Evolutionary conservation across 1,284 basidiomycete species (phyloP).

Genomic region (Gymnopus androsaceus): DNA sequence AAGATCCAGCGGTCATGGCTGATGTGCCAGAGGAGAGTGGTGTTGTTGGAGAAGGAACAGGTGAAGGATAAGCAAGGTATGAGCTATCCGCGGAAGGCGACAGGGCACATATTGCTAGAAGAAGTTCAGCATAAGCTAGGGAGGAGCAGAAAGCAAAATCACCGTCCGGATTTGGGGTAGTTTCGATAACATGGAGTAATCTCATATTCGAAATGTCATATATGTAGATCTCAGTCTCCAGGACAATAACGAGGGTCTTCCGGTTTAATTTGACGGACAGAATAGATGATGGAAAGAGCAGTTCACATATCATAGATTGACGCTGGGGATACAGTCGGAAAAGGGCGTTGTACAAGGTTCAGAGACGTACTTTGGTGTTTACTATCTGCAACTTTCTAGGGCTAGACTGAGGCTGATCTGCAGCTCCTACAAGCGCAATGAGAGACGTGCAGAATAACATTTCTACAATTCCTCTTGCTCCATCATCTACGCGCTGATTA

Average conservation of each 20-base stretch:
- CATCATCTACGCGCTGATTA: conserved; percentile 63
- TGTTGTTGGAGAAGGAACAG: conserved; percentile 81
- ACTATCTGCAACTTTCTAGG: conserved; percentile 95
- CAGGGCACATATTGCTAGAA: conserved; percentile 89
- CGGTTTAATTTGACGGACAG: conserved; percentile 96
- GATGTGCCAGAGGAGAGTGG: conserved; percentile 47
- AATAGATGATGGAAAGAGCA: conserved; percentile 95
- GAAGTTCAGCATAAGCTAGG: conserved; percentile 1
- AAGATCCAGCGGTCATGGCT: conserved; percentile 34
- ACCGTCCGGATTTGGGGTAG: conserved; percentile 94
- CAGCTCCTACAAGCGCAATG: conserved; percentile 93
- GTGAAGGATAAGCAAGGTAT: conserved; percentile 94
- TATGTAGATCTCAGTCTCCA: conserved; percentile 96
- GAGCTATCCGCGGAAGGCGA: conserved; percentile 95
- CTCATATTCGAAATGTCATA: conserved; percentile 99
- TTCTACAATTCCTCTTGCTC: conserved; percentile 93
- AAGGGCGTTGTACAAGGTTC: neutral
- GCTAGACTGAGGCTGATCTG: conserved; percentile 85
- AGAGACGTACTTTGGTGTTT: conserved; percentile 83
- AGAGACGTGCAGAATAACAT: conserved; percentile 99
- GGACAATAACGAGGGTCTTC: conserved; percentile 92
- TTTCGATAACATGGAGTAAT: conserved; percentile 96
- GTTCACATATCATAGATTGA: conserved; percentile 98
- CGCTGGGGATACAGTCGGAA: conserved; percentile 51
- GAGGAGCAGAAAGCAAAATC: conserved; percentile 21